Evolutionary conservation across 2,329 filamentous ascomycete species (phyloP).

Genomic region (Phaeosphaeria sp.): DNA sequence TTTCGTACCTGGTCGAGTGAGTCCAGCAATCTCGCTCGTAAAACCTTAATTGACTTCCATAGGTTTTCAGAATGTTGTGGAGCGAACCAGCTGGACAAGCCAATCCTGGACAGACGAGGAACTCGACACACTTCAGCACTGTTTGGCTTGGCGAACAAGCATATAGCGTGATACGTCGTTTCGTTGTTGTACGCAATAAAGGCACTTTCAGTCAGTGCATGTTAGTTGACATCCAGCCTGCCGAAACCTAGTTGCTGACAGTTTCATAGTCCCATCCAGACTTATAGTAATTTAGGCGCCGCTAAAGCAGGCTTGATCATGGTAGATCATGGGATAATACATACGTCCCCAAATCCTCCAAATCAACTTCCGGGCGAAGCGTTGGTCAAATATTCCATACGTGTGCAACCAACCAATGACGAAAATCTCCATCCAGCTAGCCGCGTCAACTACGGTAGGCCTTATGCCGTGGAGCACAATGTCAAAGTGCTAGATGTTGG

Average conservation of each 20-base stretch:
- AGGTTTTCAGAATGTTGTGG: conserved; percentile 31
- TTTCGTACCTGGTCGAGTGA: neutral
- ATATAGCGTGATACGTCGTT: conserved; percentile 26
- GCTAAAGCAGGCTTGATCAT: conserved; percentile 13
- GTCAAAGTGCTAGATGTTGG: conserved; percentile 46
- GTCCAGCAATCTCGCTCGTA: neutral
- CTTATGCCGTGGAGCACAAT: conserved; percentile 51
- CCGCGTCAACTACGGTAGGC: conserved; percentile 50
- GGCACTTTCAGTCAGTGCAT: conserved; percentile 24
- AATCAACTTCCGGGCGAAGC: conserved; percentile 22
- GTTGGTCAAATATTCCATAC: conserved; percentile 45
- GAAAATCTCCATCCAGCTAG: conserved; percentile 43
- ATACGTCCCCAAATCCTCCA: conserved; percentile 17
- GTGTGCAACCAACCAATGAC: conserved; percentile 29
- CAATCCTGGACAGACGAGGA: conserved; percentile 12
- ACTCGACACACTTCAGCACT: conserved; percentile 22
- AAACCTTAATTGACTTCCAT: neutral
- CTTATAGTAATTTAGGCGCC: conserved; percentile 24
- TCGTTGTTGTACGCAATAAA: conserved; percentile 25
- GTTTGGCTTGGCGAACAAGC: conserved; percentile 15
- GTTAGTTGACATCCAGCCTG: conserved; percentile 8
- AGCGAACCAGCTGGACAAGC: conserved; percentile 20
- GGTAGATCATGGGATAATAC: conserved; percentile 28
- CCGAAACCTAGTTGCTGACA: neutral
- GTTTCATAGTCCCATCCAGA: conserved; percentile 27